Evolutionary conservation across 495 filamentous ascomycete species (phyloP).

Genomic region (Cercophora samala): DNA sequence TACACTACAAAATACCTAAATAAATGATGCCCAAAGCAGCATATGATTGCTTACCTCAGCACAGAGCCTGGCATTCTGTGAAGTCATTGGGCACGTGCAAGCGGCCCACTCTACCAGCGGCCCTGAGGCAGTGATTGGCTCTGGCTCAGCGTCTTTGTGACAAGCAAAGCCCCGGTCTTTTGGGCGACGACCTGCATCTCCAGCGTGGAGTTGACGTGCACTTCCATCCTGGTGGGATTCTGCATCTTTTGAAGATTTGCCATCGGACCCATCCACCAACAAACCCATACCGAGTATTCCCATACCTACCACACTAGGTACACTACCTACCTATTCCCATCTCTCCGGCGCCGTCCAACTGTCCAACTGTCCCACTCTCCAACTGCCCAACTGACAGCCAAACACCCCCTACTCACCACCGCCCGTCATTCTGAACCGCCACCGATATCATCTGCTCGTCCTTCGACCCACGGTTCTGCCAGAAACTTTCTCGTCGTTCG

Average conservation of each 20-base stretch:
- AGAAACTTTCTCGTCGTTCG: background rate
- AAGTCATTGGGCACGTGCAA: conserved; percentile 15
- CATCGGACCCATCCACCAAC: background rate
- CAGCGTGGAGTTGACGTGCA: background rate
- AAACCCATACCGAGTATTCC: no score
- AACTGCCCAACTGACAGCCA: no score
- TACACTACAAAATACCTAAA: no score
- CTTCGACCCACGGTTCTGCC: background rate
- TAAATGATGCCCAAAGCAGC: background rate
- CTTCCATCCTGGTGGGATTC: background rate
- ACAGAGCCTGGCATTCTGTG: background rate
- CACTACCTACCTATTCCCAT: no score
- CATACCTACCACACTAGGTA: no score
- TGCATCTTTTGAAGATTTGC: background rate
- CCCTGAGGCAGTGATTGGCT: background rate
- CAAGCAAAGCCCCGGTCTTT: background rate
- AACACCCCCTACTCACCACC: no score
- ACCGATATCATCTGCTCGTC: background rate
- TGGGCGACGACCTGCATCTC: background rate
- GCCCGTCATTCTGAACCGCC: no score
- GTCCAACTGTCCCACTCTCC: no score
- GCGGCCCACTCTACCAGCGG: background rate
- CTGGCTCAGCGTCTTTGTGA: conserved; percentile 1
- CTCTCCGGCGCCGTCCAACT: no score
- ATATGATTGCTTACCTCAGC: background rate